Evolutionary conservation across 2,329 filamentous ascomycete genomes (phyloP), one percentile per base, ranked within the genome.

Genomic region (Magnaporthiopsis rhizophila): DNA sequence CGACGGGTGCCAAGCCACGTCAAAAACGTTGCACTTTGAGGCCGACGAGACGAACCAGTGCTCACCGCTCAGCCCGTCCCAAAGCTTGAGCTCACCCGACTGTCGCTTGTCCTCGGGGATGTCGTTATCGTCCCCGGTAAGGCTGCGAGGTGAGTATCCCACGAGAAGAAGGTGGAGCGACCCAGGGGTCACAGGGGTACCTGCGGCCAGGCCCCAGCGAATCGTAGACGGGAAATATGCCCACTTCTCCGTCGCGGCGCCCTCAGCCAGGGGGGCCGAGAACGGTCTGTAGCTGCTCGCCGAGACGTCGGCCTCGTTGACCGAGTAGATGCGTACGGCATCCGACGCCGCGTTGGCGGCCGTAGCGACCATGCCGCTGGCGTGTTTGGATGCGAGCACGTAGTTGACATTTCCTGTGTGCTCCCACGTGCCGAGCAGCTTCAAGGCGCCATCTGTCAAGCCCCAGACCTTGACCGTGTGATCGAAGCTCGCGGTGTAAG

Each of bases 331-430:
- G 2, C 86, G 79, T 3, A 88, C 80, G 13, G 86, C 85, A 24
- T 81, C 73, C 0, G 74, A 75, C 2, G 79, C 75, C 0, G 84
- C 81, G 65, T 88, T 85, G 6, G 84, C 80, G 1, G 83, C 86
- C 0, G 86, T 86, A 1, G 86, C 86, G 0, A 88, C 81, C 57
- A 81, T 77, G 3, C 80, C 79, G 4, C 74, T 74, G 2, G 72
- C 70, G 63, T 82, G 76, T 59, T 77, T 79, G 3, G 84, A 85
- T 3, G 80, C 79, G 7, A 81, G 77, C 0, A 88, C 86, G 65
- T 88, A 88, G 69, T 89, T 87, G 64, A 88, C 86, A 45, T 82
- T 83, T 13, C 82, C 84, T 0, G 75, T 72, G 68, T 88, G 86
- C 4, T 71, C 66, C 86, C 86, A 88, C 0, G 81, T 85, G 28